A percentile compares a stretch with the other conserved stretches of the same genome.
Conservation (phyloP, 306 rosid genomes). For the Prunus dulcis region DNA sequence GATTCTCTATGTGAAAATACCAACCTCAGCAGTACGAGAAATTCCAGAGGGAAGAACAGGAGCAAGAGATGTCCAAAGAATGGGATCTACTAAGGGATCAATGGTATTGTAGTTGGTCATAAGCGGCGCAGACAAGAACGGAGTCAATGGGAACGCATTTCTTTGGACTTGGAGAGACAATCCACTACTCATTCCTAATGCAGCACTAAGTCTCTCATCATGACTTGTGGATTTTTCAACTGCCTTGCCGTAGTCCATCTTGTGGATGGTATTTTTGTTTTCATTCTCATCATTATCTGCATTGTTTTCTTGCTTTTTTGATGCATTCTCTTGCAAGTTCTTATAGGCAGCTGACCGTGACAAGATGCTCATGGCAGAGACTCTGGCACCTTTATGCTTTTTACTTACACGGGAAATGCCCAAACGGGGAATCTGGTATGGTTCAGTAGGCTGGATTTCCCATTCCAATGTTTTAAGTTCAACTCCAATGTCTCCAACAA, state of each 20-base stretch:
- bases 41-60: slow-evolving; percentile 72
- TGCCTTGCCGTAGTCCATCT: slow-evolving; percentile 82
- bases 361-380: slow-evolving; percentile 85
- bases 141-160: slow-evolving; percentile 63
- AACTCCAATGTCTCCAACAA: slow-evolving; percentile 59
- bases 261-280: slow-evolving; percentile 65
- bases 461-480: slow-evolving; percentile 79
- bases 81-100: slow-evolving; percentile 83
- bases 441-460: slow-evolving; percentile 67
- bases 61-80: slow-evolving; percentile 82
- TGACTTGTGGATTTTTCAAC: slow-evolving; percentile 65
- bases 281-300: slow-evolving; percentile 74
- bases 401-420: slow-evolving; percentile 52
- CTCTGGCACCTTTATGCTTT: slow-evolving; percentile 49
- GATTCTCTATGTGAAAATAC: slow-evolving; percentile 24
- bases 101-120: slow-evolving; percentile 69
- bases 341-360: slow-evolving; percentile 89
- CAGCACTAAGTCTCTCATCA: slow-evolving; percentile 51
- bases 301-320: slow-evolving; percentile 54
- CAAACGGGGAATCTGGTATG: slow-evolving; percentile 87
- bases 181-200: slow-evolving; percentile 65
- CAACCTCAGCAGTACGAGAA: slow-evolving; percentile 75
- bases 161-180: slow-evolving; percentile 90
- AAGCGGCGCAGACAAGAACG: slow-evolving; percentile 83
- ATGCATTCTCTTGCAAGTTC: slow-evolving; percentile 83